phyloP scores from a whole-genome alignment of 2,329 filamentous ascomycete genomes.

The Huntiella bhutanensis region DNA sequence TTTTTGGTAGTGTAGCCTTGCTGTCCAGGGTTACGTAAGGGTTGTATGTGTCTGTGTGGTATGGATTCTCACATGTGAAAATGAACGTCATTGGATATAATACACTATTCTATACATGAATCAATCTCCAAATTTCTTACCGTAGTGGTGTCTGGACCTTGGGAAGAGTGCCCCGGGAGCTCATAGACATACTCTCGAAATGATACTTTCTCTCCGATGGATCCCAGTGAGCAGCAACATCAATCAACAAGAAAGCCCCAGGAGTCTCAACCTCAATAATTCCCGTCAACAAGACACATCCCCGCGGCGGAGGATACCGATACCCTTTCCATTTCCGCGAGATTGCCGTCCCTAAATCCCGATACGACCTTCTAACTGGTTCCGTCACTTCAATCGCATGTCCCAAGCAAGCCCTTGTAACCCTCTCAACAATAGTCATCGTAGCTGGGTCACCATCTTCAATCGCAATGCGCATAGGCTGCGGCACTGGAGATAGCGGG shows the following conservation, averaged over 20 bases:
- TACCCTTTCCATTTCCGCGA: conserved; percentile 21
- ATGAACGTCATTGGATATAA: too few relatives aligned
- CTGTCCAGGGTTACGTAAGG: too few relatives aligned
- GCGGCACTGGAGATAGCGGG: not conserved
- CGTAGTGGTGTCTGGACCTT: conserved; percentile 12
- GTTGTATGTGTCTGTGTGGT: too few relatives aligned
- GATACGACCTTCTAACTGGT: conserved; percentile 11
- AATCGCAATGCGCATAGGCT: conserved; percentile 2
- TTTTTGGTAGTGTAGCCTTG: too few relatives aligned
- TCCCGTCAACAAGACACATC: conserved; percentile 26
- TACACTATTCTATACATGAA: too few relatives aligned
- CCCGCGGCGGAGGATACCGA: conserved; percentile 23
- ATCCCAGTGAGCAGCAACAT: conserved; percentile 30
- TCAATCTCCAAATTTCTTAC: not conserved
- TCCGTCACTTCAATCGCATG: conserved; percentile 12
- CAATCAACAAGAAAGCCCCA: conserved; percentile 23
- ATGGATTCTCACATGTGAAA: too few relatives aligned
- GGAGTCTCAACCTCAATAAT: conserved; percentile 26
- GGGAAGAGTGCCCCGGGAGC: conserved; percentile 11
- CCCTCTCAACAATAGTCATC: conserved; percentile 7
- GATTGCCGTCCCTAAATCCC: conserved; percentile 12
- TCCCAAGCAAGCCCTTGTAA: conserved; percentile 12
- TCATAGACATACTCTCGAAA: conserved; percentile 3
- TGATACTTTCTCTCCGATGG: conserved; percentile 25
- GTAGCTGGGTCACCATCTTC: conserved; percentile 6